Percentiles rank a stretch among this genome's conserved stretches.
Evolutionary conservation across 2,329 filamentous ascomycete genomes (phyloP).

Genomic region (Juglanconis juglandina): DNA sequence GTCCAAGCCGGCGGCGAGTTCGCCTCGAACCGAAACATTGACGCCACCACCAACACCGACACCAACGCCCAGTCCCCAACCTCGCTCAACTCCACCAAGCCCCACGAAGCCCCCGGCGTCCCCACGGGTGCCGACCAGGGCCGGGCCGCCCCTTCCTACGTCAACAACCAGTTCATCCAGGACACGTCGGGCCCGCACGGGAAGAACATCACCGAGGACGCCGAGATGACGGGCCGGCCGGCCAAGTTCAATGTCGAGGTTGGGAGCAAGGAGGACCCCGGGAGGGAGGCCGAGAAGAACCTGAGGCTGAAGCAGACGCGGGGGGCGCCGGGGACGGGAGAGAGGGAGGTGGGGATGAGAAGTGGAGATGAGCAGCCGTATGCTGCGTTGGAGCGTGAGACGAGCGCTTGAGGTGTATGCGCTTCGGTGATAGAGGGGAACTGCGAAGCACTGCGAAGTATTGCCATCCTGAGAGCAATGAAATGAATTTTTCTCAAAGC

Average conservation of each 20-base stretch:
- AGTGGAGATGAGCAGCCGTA: conserved; percentile 10
- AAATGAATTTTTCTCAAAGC: too few relatives aligned
- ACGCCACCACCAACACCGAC: not conserved
- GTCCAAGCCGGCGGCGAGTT: conserved; percentile 57
- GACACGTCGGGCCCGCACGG: conserved; percentile 24
- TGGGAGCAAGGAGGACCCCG: conserved; percentile 24
- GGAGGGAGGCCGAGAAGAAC: conserved; percentile 15
- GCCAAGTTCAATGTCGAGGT: conserved; percentile 23
- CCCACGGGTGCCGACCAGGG: conserved; percentile 15
- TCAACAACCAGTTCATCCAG: conserved; percentile 7
- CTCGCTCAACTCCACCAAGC: not conserved
- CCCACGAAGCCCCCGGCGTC: not conserved
- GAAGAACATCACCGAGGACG: conserved; percentile 26
- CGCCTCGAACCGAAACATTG: conserved; percentile 46
- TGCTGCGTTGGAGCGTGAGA: conserved; percentile 9
- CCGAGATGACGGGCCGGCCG: conserved; percentile 23
- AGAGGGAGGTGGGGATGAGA: conserved; percentile 4
- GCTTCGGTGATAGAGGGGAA: too few relatives aligned
- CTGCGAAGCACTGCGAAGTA: too few relatives aligned
- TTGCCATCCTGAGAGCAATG: too few relatives aligned
- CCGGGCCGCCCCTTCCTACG: conserved; percentile 23
- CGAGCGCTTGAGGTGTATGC: not conserved
- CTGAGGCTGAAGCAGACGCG: conserved; percentile 6
- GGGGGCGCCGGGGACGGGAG: conserved; percentile 8
- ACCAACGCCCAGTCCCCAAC: not conserved